Conservation (phyloP, 129 eudicot species). For the Centaurea solstitialis region DNA sequence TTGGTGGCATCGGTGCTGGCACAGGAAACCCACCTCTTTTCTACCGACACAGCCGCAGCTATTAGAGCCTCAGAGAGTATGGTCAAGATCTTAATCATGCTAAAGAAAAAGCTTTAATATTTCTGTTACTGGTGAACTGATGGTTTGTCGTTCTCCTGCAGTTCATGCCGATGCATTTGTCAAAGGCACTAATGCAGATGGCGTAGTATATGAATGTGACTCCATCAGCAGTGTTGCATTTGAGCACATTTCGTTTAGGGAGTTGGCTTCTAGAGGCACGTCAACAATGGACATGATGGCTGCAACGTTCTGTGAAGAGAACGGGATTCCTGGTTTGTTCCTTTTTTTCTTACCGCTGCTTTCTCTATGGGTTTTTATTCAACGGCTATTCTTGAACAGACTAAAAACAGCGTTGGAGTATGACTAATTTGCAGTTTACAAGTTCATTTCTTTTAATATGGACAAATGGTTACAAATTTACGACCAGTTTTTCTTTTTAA, state of each 20-base stretch:
- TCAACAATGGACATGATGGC: constrained; percentile 91
- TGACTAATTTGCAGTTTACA: neutral
- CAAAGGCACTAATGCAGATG: constrained; percentile 77
- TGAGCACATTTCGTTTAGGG: constrained; percentile 91
- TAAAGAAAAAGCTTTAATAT: neutral
- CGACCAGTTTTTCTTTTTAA: neutral
- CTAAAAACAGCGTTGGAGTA: neutral
- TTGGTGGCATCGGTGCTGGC: constrained; percentile 94
- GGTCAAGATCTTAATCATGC: constrained; percentile 1
- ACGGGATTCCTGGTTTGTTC: constrained; percentile 70
- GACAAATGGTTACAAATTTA: neutral
- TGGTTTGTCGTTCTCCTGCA: constrained; percentile 21
- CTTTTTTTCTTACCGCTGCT: constrained; percentile 1
- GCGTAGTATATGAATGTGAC: constrained; percentile 59
- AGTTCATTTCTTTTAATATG: neutral
- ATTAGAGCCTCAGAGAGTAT: constrained; percentile 91
- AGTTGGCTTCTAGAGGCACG: constrained; percentile 72
- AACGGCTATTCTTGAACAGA: neutral
- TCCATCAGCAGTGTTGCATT: constrained; percentile 46
- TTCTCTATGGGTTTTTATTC: neutral
- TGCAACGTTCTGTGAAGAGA: constrained; percentile 80
- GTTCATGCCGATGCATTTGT: constrained; percentile 91
- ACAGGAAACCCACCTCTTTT: constrained; percentile 89
- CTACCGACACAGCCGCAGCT: constrained; percentile 90
- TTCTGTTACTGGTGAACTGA: neutral